Evolutionary conservation across 306 rosid species (phyloP).

Genomic region (Corylus americana): DNA sequence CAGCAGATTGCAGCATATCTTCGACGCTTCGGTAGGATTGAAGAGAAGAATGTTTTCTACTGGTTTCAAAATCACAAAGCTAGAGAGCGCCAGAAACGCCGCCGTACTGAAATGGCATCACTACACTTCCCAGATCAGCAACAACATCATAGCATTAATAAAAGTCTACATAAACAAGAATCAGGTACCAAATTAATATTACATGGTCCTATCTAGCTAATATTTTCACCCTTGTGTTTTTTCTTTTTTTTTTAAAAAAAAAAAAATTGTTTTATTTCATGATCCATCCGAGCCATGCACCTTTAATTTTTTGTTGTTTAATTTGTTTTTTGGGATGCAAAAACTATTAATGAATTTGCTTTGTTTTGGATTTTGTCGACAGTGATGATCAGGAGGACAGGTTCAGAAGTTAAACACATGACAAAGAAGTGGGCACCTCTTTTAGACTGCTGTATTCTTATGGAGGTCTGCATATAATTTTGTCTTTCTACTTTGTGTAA

Average conservation of each 20-base stretch:
- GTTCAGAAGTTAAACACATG: conserved; percentile 52
- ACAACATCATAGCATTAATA: not conserved
- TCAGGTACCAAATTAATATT: not conserved
- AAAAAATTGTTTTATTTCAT: not conserved
- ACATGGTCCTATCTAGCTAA: not conserved
- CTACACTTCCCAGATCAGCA: not conserved
- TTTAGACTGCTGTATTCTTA: conserved; percentile 48
- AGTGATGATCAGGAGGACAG: conserved; percentile 52
- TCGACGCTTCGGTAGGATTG: conserved; percentile 65
- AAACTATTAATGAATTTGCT: conserved; percentile 14
- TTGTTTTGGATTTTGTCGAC: conserved; percentile 40
- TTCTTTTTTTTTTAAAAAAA: not conserved
- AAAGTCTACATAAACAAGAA: not conserved
- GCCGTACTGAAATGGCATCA: conserved; percentile 34
- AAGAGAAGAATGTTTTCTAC: conserved; percentile 77
- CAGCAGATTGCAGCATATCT: conserved; percentile 58
- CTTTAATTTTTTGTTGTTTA: not conserved
- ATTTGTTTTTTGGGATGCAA: conserved; percentile 16
- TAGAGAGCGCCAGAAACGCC: conserved; percentile 71
- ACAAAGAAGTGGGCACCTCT: conserved; percentile 56
- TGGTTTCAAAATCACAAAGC: conserved; percentile 92
- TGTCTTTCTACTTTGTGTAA: conserved; percentile 31
- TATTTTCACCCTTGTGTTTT: not conserved
- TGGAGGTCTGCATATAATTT: conserved; percentile 49
- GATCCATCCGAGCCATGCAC: no score